Percentiles rank a stretch among this genome's conserved stretches.
These are phyloP conservation scores for Phytopythium vexans DNA, from an alignment of 352 stramenopile genomes.

Conservation along the genomic window DNA sequence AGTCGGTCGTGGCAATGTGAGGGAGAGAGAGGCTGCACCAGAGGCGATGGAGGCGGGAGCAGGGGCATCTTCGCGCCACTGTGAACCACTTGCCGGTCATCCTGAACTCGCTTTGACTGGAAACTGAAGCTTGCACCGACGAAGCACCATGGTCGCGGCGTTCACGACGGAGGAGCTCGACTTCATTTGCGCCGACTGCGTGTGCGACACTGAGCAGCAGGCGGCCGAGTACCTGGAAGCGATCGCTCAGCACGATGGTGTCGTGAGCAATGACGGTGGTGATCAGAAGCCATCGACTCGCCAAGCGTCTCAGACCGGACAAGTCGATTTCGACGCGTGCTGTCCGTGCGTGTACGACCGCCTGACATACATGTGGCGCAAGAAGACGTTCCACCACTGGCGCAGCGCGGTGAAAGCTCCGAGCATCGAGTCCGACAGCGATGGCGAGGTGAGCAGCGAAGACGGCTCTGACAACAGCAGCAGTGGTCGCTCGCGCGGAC, in stretches of 20 bases:
- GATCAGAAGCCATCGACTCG: neutral
- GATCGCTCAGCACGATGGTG: slow-evolving; percentile 12
- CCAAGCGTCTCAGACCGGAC: slow-evolving; percentile 1
- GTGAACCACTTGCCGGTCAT: too few species aligned
- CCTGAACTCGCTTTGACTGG: too few species aligned
- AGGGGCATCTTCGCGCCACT: too few species aligned
- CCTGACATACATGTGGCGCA: slow-evolving; percentile 71
- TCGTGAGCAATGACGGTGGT: too few species aligned
- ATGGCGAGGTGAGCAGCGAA: neutral
- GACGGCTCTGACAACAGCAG: neutral
- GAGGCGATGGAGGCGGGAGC: too few species aligned
- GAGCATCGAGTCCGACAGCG: neutral
- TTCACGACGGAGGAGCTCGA: slow-evolving; percentile 61
- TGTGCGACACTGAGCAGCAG: slow-evolving; percentile 44
- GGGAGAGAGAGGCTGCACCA: too few species aligned
- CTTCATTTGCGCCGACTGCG: slow-evolving; percentile 52
- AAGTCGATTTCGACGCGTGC: slow-evolving; percentile 37
- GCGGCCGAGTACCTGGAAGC: slow-evolving; percentile 28
- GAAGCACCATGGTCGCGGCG: neutral
- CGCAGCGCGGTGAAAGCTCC: slow-evolving; percentile 29
- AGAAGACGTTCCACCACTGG: slow-evolving; percentile 79
- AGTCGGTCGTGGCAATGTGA: too few species aligned
- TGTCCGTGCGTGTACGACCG: slow-evolving; percentile 69
- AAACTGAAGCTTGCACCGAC: too few species aligned
- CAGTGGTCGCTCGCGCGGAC: too few species aligned